Evolutionary conservation across 2,329 filamentous ascomycete genomes (phyloP).

Genomic region (Arthrobotrys megalospora): DNA sequence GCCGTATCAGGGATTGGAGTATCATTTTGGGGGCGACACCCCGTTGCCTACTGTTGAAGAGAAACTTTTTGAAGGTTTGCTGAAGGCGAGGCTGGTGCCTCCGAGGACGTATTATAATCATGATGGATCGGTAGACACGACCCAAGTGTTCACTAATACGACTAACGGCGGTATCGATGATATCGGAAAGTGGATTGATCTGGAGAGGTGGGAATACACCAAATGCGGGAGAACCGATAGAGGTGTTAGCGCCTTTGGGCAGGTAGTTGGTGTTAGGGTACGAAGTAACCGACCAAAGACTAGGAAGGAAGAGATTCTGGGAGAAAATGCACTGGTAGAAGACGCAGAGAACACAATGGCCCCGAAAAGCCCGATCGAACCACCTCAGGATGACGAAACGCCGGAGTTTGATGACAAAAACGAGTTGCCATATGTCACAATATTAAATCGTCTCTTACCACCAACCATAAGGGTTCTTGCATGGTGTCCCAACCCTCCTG

Average conservation of each 20-base stretch:
- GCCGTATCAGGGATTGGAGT: slow-evolving; percentile 93
- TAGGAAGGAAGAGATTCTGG: slow-evolving; percentile 59
- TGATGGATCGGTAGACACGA: slow-evolving; percentile 65
- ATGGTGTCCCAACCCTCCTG: slow-evolving; percentile 88
- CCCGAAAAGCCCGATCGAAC: slow-evolving; percentile 10
- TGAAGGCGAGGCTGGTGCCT: slow-evolving; percentile 85
- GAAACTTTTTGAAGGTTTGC: slow-evolving; percentile 90
- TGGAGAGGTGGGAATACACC: slow-evolving; percentile 88
- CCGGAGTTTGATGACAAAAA: slow-evolving; percentile 77
- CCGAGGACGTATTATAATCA: slow-evolving; percentile 66
- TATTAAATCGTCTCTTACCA: slow-evolving; percentile 89
- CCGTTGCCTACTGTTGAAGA: slow-evolving; percentile 89
- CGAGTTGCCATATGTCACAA: slow-evolving; percentile 85
- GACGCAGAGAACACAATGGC: slow-evolving; percentile 42
- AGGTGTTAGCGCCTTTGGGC: slow-evolving; percentile 96
- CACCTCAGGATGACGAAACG: slow-evolving; percentile 60
- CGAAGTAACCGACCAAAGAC: slow-evolving; percentile 81
- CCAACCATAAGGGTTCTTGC: slow-evolving; percentile 90
- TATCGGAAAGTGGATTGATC: slow-evolving; percentile 73
- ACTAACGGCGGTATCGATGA: slow-evolving; percentile 65
- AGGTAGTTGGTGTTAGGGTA: slow-evolving; percentile 88
- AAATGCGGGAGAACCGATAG: slow-evolving; percentile 95
- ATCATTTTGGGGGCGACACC: slow-evolving; percentile 79
- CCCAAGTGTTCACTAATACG: slow-evolving; percentile 69
- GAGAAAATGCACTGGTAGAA: slow-evolving; percentile 63